Base-by-base conservation (phyloP, 1,284 basidiomycete genomes). In the Puccinia coronata region DNA sequence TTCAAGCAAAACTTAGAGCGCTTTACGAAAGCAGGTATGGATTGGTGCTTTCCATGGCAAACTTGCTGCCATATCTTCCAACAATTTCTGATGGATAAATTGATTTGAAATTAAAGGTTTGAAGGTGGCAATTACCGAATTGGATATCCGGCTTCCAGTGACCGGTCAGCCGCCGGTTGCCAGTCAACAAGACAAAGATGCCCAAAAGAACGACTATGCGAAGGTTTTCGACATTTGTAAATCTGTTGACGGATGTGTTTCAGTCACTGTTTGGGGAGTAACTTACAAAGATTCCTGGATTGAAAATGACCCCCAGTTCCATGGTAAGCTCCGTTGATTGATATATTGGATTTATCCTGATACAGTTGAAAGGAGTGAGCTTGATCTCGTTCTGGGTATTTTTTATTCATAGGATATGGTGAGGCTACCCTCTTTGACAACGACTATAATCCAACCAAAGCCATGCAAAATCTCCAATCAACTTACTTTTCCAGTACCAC, bases 131-230 rank as follows among this genome's bases (percentile, higher is more conserved):
- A n/a, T 76, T 25, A 76, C 57, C 12, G 73, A 76, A 63, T 28
- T 76, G 43, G 73, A 76, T 61, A 49, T 76, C 41, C 34, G 73
- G 63, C 63, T 63, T n/a, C 28, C 63, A n/a, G 31, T 76, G 41
- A 57, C 39, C 1, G 39, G 55, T 47, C 61, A 57, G 47, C 31
- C 11, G 20, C 12, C n/a, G 14, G n/a, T n/a, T n/a, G n/a, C 63
- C 5, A 47, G 39, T 20, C 39, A 43, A 25, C 41, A 41, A 63
- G 73, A 76, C 25, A 4, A 28, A 47, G 23, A 76, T 0, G 25
- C 23, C 39, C 25, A 76, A 63, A 34, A 36, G 14, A n/a, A 43
- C 4, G 73, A 49, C 43, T 76, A 76, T 43, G 0, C 6, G 6
- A 25, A 0, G 4, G 57, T 76, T 20, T 41, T 25, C 47, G 47